These are phyloP conservation scores for Strombidium stylifer DNA, from an alignment of 73 alveolate species.

Conservation along the genomic window DNA sequence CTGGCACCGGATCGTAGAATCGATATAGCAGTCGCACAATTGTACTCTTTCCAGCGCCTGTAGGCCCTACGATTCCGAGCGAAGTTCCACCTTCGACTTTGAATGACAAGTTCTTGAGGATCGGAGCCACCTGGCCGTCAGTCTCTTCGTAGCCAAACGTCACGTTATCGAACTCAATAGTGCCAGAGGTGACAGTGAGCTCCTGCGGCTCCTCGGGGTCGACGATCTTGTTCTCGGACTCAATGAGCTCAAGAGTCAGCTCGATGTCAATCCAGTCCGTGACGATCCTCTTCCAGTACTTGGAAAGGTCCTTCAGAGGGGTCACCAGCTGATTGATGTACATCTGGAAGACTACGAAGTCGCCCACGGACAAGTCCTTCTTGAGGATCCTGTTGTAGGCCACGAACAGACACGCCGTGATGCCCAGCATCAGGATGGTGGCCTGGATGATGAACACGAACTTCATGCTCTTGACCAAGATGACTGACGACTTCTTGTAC, in stretches of 20 bases:
- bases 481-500: slow-evolving; percentile 38
- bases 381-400: slow-evolving; percentile 28
- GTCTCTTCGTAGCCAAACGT: slow-evolving; percentile 51
- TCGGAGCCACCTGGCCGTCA: not conserved
- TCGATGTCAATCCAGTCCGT: slow-evolving; percentile 66
- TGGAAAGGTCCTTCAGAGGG: slow-evolving; percentile 57
- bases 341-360: slow-evolving; percentile 62
- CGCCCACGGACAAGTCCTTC: slow-evolving; percentile 47
- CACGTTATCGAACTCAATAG: slow-evolving; percentile 46
- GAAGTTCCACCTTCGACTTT: slow-evolving; percentile 15
- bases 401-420: slow-evolving; percentile 17
- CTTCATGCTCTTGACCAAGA: slow-evolving; percentile 28
- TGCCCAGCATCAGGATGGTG: slow-evolving; percentile 37
- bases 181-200: slow-evolving; percentile 11
- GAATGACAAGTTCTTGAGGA: slow-evolving; percentile 5
- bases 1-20: too few relatives aligned
- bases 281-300: slow-evolving; percentile 47
- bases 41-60: slow-evolving; percentile 72
- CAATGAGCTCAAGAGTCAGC: slow-evolving; percentile 49
- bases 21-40: slow-evolving; percentile 56
- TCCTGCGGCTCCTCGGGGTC: slow-evolving; percentile 33
- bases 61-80: slow-evolving; percentile 61
- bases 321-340: slow-evolving; percentile 50
- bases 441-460: slow-evolving; percentile 44
- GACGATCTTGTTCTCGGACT: slow-evolving; percentile 28